Conservation (phyloP, 2,329 filamentous ascomycete species). For the Orbilia brochopaga region DNA sequence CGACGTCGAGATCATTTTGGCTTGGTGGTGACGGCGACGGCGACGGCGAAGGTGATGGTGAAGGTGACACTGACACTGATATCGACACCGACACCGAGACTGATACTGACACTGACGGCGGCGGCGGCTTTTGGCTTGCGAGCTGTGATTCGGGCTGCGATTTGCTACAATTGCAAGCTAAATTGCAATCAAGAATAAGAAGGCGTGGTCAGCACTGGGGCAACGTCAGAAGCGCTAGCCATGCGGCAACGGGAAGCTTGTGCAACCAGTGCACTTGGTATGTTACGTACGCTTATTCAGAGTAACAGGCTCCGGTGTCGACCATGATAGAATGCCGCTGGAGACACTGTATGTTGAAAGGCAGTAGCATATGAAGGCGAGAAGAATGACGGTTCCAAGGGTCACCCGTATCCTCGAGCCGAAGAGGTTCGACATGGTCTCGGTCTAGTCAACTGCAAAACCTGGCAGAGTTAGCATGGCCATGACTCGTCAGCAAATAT, state of each 20-base stretch:
- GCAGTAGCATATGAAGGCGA: constrained; percentile 24
- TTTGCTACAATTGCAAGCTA: constrained; percentile 1
- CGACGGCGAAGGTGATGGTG: not conserved
- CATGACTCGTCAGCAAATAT: not conserved
- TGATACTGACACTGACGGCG: too few species aligned
- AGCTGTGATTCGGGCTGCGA: not conserved
- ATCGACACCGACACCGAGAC: too few species aligned
- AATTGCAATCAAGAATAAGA: not conserved
- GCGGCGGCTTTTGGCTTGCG: too few species aligned
- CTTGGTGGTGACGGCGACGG: too few species aligned
- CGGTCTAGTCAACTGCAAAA: not conserved
- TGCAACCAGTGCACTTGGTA: not conserved
- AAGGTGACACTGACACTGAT: not conserved
- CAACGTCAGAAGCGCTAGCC: too few species aligned
- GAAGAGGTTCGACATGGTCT: constrained; percentile 15
- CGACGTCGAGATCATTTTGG: constrained; percentile 26
- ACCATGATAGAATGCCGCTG: not conserved
- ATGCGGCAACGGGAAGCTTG: too few species aligned
- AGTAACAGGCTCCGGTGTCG: not conserved
- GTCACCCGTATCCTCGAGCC: constrained; percentile 16
- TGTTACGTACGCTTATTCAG: constrained; percentile 12
- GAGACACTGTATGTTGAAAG: constrained; percentile 33
- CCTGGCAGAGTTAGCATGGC: not conserved
- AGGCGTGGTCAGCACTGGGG: not conserved
- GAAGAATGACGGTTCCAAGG: constrained; percentile 24